Conservation (phyloP, 768 basidiomycete species). For the Polyporus arcularius region DNA sequence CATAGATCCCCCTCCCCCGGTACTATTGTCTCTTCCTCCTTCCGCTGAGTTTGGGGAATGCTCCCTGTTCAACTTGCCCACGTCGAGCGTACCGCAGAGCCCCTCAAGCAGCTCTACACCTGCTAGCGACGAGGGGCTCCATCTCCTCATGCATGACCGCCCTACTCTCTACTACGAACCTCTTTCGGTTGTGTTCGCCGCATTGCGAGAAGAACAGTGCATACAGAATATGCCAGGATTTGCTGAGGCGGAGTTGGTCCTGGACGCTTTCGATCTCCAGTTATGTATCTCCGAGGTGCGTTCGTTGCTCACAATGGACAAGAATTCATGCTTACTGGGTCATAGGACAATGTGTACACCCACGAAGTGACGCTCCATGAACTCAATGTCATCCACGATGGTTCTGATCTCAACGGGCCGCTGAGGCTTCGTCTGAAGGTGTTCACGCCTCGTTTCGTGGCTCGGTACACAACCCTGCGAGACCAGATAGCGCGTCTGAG, state of each 20-base stretch:
- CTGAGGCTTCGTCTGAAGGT: slow-evolving; percentile 58
- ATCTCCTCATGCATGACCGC: slow-evolving; percentile 58
- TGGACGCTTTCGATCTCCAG: slow-evolving; percentile 73
- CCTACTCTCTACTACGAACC: slow-evolving; percentile 82
- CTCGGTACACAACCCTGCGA: slow-evolving; percentile 64
- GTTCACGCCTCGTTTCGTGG: slow-evolving; percentile 59
- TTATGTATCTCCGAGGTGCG: slow-evolving; percentile 66
- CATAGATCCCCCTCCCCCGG: slow-evolving; percentile 74
- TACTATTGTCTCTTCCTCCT: slow-evolving; percentile 50
- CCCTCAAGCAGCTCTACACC: slow-evolving; percentile 14
- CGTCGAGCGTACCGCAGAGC: slow-evolving; percentile 19
- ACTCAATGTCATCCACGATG: slow-evolving; percentile 69
- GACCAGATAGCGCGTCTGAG: slow-evolving; percentile 50
- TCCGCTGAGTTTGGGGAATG: slow-evolving; percentile 41
- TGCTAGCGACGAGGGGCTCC: not conserved
- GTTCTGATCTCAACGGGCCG: slow-evolving; percentile 59
- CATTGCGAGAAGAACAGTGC: slow-evolving; percentile 63
- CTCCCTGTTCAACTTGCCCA: slow-evolving; percentile 60
- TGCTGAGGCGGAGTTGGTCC: slow-evolving; percentile 59
- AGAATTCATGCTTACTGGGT: not conserved
- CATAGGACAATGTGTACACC: slow-evolving; percentile 68
- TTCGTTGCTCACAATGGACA: not conserved
- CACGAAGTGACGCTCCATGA: slow-evolving; percentile 74
- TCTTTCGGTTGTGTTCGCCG: slow-evolving; percentile 67
- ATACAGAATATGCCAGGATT: slow-evolving; percentile 48